A percentile compares a stretch with the other conserved stretches of the same genome.
phyloP scores from a whole-genome alignment of 495 filamentous ascomycete species.

The Aspergillus baeticus region DNA sequence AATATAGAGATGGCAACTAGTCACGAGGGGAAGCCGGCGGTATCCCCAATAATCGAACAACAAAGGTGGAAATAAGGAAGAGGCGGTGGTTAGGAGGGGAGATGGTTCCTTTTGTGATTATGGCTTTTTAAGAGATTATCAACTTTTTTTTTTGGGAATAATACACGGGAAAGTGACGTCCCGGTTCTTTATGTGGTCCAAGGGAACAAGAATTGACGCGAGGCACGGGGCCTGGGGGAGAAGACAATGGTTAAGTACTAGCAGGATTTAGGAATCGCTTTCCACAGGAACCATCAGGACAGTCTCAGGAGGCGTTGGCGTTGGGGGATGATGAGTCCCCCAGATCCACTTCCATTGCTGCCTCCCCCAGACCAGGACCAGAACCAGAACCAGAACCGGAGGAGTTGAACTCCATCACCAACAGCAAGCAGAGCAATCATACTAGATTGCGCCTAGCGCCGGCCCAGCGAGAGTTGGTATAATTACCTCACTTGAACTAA shows the following conservation, averaged over 20 bases:
- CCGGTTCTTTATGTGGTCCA: constrained; percentile 18
- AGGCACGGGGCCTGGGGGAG: constrained; percentile 21
- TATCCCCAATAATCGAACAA: too few species aligned
- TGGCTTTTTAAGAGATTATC: constrained; percentile 9
- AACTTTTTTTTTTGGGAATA: constrained; percentile 14
- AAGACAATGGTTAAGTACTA: constrained; percentile 25
- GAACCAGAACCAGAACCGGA: not conserved
- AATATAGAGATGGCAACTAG: not conserved
- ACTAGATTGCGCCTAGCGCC: constrained; percentile 6
- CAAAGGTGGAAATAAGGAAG: not conserved
- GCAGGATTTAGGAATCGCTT: constrained; percentile 7
- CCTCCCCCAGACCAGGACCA: constrained; percentile 30
- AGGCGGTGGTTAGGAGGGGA: constrained; percentile 26
- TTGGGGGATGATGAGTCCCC: constrained; percentile 28
- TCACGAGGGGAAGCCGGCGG: not conserved
- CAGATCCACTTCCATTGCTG: constrained; percentile 26
- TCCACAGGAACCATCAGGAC: constrained; percentile 11
- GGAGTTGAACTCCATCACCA: constrained; percentile 2
- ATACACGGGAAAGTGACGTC: constrained; percentile 6
- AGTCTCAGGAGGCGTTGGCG: constrained; percentile 18
- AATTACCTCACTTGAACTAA: constrained; percentile 12
- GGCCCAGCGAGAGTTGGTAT: not conserved
- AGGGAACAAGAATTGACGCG: constrained; percentile 20
- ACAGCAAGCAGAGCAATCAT: constrained; percentile 7
- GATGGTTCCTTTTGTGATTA: constrained; percentile 22